These are phyloP conservation scores for Rosa multiflora DNA, from an alignment of 306 rosid genomes.

Conservation along the genomic window DNA sequence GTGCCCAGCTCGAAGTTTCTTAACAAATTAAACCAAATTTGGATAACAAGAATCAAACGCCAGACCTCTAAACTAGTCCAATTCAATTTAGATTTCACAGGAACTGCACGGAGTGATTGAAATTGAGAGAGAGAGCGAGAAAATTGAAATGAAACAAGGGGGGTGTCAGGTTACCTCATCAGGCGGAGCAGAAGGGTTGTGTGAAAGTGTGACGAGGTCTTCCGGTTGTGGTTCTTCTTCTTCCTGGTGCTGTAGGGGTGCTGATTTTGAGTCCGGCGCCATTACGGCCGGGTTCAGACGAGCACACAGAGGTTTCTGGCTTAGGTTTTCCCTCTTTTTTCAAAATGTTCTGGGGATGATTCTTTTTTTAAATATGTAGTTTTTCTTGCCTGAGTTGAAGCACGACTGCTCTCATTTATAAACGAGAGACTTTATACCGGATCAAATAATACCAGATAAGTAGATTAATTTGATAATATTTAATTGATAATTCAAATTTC, in stretches of 20 bases:
- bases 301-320: background rate
- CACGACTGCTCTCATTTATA: no score
- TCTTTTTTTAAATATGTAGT: no score
- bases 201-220: constrained; percentile 39
- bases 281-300: constrained; percentile 18
- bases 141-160: constrained; percentile 5
- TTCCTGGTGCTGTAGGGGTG: constrained; percentile 28
- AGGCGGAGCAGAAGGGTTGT: constrained; percentile 66
- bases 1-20: background rate
- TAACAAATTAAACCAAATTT: background rate
- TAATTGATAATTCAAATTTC: no score
- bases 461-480: no score
- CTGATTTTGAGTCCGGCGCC: constrained; percentile 43
- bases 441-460: no score
- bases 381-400: background rate
- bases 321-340: constrained; percentile 18
- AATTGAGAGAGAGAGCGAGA: background rate
- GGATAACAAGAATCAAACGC: background rate
- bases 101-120: background rate
- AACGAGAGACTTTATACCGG: no score
- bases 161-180: constrained; percentile 44
- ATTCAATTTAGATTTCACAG: background rate
- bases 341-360: background rate
- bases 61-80: background rate
- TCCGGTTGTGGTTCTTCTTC: constrained; percentile 20